A percentile compares a stretch with the other conserved stretches of the same genome.
phyloP scores from a whole-genome alignment of 306 rosid species.

The Castanopsis chinensis region DNA sequence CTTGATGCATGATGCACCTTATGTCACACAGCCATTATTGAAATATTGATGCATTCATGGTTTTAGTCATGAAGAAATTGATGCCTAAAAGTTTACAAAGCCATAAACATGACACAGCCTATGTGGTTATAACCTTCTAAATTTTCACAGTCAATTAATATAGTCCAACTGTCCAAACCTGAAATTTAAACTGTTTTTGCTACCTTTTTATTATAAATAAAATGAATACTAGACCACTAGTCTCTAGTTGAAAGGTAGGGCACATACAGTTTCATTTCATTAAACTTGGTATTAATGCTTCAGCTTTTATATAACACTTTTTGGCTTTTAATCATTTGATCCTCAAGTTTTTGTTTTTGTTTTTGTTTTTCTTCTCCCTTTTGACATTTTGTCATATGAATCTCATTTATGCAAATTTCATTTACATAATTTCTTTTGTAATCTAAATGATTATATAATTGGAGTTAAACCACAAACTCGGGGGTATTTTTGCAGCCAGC shows the following conservation, averaged over 20 bases:
- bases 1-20: not conserved
- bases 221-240: not conserved
- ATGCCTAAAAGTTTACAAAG: not conserved
- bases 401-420: not conserved
- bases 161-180: not conserved
- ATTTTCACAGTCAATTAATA: not conserved
- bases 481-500: conserved; percentile 68
- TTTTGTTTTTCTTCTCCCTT: not conserved
- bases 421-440: not conserved
- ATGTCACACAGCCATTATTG: not conserved
- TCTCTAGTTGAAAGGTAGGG: not conserved
- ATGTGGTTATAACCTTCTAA: not conserved
- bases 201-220: not conserved
- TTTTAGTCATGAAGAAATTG: not conserved
- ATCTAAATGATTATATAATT: not conserved
- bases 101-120: not conserved
- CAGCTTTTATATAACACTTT: no score
- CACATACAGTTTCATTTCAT: not conserved
- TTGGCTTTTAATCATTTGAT: not conserved
- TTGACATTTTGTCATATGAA: not conserved
- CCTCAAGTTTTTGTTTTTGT: not conserved
- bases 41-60: not conserved
- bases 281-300: no score
- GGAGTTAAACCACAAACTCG: conserved; percentile 9
- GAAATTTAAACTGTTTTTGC: not conserved